Evolutionary conservation across 2,329 filamentous ascomycete genomes (phyloP), one percentile per base, ranked within the genome.

Genomic region (Stagonosporopsis cucurbitacearum): DNA sequence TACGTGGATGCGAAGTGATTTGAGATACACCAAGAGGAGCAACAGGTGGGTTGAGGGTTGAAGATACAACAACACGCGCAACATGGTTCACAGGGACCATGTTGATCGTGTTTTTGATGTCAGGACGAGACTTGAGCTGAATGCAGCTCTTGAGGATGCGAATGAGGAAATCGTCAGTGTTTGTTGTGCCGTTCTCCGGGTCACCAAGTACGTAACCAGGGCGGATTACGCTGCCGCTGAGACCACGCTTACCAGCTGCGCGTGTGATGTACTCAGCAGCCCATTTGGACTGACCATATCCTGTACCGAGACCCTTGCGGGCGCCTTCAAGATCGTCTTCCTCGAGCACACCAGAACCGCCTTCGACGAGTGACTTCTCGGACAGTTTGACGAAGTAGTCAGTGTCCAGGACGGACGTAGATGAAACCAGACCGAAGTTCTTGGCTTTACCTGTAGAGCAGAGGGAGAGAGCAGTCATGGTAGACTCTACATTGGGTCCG

Each of bases 251-350:
- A 45, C 92, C 91, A 23, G 94, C 93, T 73, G 91, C 89, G 22
- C 90, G 84, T 20, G 92, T 85, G 42, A 97, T 81, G 63, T 84
- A 85, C 70, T 88, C 86, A 4, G 84, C 83, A 6, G 85, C 90
- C 92, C 92, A 97, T 78, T 98, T 97, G 62, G 86, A 87, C 75
- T 97, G 93, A 2, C 94, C 93, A 68, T 97, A 97, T 6, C 94
- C 93, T 1, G 91, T 96, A 35, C 86, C 87, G 1, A 97, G 85
- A 26, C 91, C 91, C 48, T 81, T 86, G 35, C 86, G 83, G 68
- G 90, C 93, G 49, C 92, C 91, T 63, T 85, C 80, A 59, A 97
- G 81, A 62, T 94, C 87, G 71, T 97, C 93, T 0, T 81, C 82
- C 74, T 97, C 94, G 19, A 82, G 80, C n/a, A 96, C 83, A 12